Conservation (phyloP, 208 protist genomes). For the Novymonas esmeraldas region DNA sequence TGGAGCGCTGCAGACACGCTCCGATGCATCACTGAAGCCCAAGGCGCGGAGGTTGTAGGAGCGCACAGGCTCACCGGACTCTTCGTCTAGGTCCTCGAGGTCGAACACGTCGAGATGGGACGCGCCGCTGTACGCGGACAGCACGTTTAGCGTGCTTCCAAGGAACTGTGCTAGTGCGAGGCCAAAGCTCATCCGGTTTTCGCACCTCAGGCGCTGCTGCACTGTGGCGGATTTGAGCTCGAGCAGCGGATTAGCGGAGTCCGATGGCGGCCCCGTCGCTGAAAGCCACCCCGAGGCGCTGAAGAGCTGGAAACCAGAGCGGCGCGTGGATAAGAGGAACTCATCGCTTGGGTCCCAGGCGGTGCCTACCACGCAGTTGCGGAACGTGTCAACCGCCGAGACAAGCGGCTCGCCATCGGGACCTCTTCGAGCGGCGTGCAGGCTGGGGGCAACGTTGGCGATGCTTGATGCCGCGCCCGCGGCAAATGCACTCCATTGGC, state of each 20-base stretch:
- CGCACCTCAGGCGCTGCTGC: constrained; percentile 11
- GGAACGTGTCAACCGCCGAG: constrained; percentile 17
- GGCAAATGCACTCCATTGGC: not conserved
- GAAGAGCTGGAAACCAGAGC: constrained; percentile 34
- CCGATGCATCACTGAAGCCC: not conserved
- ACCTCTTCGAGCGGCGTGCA: constrained; percentile 6
- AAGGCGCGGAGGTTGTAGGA: constrained; percentile 38
- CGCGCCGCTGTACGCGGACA: constrained; percentile 44
- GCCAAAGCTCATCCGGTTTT: constrained; percentile 42
- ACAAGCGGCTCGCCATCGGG: constrained; percentile 18
- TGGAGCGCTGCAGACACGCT: not conserved
- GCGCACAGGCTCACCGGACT: constrained; percentile 42
- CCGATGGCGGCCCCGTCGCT: not conserved
- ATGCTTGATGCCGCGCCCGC: not conserved
- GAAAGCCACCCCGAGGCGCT: not conserved
- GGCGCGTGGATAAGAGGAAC: constrained; percentile 18
- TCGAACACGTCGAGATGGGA: constrained; percentile 74
- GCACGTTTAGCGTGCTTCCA: constrained; percentile 43
- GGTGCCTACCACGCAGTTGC: constrained; percentile 25
- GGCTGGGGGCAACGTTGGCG: constrained; percentile 4
- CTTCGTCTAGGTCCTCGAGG: constrained; percentile 78
- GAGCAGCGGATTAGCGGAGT: constrained; percentile 3
- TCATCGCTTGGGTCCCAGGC: constrained; percentile 29
- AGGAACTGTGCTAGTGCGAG: constrained; percentile 65
- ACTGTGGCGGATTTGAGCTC: constrained; percentile 14